Percentiles rank a stretch among this genome's conserved stretches.
Evolutionary conservation across 2,329 filamentous ascomycete species (phyloP).

Genomic region (Eutypella sp.): DNA sequence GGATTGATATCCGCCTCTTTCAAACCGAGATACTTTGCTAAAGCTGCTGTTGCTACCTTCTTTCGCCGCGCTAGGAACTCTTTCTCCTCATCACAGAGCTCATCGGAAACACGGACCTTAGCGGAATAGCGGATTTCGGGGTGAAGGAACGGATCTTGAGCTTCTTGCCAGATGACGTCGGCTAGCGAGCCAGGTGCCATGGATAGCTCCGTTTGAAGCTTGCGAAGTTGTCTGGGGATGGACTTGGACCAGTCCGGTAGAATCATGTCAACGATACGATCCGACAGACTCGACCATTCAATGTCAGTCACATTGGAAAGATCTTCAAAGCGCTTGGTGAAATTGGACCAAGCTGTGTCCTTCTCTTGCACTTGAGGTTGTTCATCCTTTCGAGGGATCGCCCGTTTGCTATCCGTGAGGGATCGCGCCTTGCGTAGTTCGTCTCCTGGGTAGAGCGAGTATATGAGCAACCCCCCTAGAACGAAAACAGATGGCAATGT

Average conservation of each 20-base stretch:
- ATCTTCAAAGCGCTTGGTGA: slow-evolving; percentile 42
- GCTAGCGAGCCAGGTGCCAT: slow-evolving; percentile 84
- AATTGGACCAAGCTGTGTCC: slow-evolving; percentile 41
- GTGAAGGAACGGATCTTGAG: slow-evolving; percentile 75
- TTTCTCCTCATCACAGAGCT: slow-evolving; percentile 80
- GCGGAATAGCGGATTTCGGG: slow-evolving; percentile 85
- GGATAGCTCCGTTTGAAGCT: slow-evolving; percentile 82
- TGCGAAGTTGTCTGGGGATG: slow-evolving; percentile 71
- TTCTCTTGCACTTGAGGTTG: slow-evolving; percentile 9
- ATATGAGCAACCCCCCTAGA: slow-evolving; percentile 32
- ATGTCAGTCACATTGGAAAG: slow-evolving; percentile 51
- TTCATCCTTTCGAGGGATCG: slow-evolving; percentile 8
- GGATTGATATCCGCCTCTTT: slow-evolving; percentile 78
- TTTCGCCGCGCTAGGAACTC: slow-evolving; percentile 66
- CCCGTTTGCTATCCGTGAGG: slow-evolving; percentile 9
- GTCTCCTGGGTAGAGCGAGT: slow-evolving; percentile 35
- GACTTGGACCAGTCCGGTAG: slow-evolving; percentile 77
- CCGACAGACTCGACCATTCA: slow-evolving; percentile 50
- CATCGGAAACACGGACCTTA: slow-evolving; percentile 71
- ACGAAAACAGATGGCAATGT: slow-evolving; percentile 26
- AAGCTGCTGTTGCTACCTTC: slow-evolving; percentile 61
- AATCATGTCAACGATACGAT: slow-evolving; percentile 63
- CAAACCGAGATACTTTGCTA: slow-evolving; percentile 78
- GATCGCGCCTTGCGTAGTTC: slow-evolving; percentile 21
- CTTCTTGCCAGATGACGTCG: slow-evolving; percentile 89